phyloP scores from a whole-genome alignment of 768 basidiomycete genomes.

The Crucibulum laeve region DNA sequence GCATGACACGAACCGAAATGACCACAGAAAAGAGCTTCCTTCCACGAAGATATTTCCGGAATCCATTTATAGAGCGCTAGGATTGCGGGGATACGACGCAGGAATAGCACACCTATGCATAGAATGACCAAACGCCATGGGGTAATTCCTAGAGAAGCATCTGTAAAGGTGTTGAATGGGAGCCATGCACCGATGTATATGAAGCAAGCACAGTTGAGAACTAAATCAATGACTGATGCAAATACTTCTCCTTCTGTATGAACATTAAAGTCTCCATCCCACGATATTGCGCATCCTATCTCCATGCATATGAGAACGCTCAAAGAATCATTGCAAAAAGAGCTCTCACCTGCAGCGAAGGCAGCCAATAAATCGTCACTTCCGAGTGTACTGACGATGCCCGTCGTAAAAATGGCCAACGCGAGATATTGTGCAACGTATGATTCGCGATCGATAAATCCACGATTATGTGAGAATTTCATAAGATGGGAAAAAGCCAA shows the following conservation, averaged over 20 bases:
- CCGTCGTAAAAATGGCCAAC: slow-evolving; percentile 68
- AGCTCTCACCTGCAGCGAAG: slow-evolving; percentile 68
- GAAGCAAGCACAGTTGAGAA: slow-evolving; percentile 79
- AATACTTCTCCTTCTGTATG: slow-evolving; percentile 85
- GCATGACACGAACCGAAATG: slow-evolving; percentile 67
- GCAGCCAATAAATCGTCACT: slow-evolving; percentile 87
- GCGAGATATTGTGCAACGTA: slow-evolving; percentile 84
- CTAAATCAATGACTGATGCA: slow-evolving; percentile 85
- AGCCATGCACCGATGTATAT: slow-evolving; percentile 89
- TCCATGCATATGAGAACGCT: neutral
- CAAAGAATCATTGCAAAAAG: neutral
- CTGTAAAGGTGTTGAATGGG: slow-evolving; percentile 57
- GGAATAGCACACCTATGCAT: slow-evolving; percentile 58
- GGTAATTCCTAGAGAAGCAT: slow-evolving; percentile 51
- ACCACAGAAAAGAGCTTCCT: slow-evolving; percentile 86
- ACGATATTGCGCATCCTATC: slow-evolving; percentile 81
- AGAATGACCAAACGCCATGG: slow-evolving; percentile 73
- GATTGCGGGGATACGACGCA: slow-evolving; percentile 81
- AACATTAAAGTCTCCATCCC: slow-evolving; percentile 81
- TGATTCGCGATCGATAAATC: slow-evolving; percentile 50
- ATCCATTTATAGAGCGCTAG: slow-evolving; percentile 77
- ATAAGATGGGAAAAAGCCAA: slow-evolving; percentile 67
- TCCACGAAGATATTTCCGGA: slow-evolving; percentile 82
- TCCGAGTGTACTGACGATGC: slow-evolving; percentile 76
- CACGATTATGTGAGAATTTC: slow-evolving; percentile 34